Percentiles rank a stretch among this genome's conserved stretches.
Conservation (phyloP, 1,284 basidiomycete species). For the Ganoderma lingzhi region DNA sequence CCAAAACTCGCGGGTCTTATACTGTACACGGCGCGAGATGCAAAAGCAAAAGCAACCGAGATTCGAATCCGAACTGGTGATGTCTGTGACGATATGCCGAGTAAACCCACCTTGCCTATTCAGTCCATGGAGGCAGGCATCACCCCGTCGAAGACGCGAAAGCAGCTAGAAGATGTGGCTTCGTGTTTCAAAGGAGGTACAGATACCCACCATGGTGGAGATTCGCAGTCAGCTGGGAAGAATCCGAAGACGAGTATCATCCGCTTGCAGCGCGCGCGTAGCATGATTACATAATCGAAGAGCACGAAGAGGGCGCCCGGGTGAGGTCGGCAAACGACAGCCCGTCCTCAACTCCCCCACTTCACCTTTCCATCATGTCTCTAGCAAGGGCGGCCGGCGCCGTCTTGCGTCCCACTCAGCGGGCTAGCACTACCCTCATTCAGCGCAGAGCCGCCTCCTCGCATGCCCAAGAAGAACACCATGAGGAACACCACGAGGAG, state of each 20-base stretch:
- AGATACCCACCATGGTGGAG: conserved; percentile 7
- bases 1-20: background rate
- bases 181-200: background rate
- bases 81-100: conserved; percentile 3
- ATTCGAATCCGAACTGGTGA: background rate
- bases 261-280: background rate
- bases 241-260: background rate
- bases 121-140: background rate
- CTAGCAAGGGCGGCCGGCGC: conserved; percentile 45
- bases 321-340: conserved; percentile 16
- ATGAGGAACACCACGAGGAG: conserved; percentile 44
- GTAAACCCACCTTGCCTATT: background rate
- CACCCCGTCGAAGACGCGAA: conserved; percentile 2
- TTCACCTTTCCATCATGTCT: conserved; percentile 40
- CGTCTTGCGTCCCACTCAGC: conserved; percentile 41
- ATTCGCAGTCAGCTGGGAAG: conserved; percentile 20
- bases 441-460: conserved; percentile 51
- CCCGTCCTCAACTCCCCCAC: conserved; percentile 9
- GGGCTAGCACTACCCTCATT: conserved; percentile 31
- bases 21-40: conserved; percentile 1
- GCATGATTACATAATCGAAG: conserved; percentile 25
- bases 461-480: conserved; percentile 41
- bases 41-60: background rate
- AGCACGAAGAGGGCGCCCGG: conserved; percentile 1
- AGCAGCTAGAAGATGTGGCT: conserved; percentile 13